Evolutionary conservation across 2,329 filamentous ascomycete species (phyloP).

Genomic region (Colletotrichum tabaci): DNA sequence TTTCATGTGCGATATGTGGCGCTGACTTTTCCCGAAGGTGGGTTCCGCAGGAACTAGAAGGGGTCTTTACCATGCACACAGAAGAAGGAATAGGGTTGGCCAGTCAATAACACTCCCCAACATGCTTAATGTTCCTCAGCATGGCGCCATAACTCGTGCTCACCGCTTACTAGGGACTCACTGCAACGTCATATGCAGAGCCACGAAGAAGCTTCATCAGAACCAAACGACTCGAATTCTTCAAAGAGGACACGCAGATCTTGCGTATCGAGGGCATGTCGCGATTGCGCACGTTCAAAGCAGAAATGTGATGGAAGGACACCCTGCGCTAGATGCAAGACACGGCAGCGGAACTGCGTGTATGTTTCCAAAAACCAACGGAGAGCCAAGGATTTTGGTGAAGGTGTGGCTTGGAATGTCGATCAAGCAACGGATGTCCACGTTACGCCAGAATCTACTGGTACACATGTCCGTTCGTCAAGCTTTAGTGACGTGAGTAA

Average conservation of each 20-base stretch:
- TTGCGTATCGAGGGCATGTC: conserved; percentile 1
- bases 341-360: neutral
- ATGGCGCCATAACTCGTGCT: neutral
- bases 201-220: neutral
- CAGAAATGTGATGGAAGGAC: neutral
- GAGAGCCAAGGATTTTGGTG: neutral
- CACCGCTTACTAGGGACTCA: neutral
- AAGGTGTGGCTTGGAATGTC: neutral
- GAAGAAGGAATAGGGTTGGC: neutral
- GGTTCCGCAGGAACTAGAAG: neutral
- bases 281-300: neutral
- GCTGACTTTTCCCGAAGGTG: conserved; percentile 17
- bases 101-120: neutral
- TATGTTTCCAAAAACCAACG: neutral
- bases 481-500: neutral
- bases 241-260: neutral
- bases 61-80: no score
- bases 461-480: neutral
- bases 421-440: neutral
- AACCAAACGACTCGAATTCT: neutral
- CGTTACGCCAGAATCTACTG: neutral
- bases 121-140: neutral
- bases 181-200: conserved; percentile 9
- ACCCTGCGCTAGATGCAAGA: neutral
- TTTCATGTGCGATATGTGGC: conserved; percentile 9